Evolutionary conservation across 306 rosid species (phyloP).

Genomic region (Begonia loranthoides): DNA sequence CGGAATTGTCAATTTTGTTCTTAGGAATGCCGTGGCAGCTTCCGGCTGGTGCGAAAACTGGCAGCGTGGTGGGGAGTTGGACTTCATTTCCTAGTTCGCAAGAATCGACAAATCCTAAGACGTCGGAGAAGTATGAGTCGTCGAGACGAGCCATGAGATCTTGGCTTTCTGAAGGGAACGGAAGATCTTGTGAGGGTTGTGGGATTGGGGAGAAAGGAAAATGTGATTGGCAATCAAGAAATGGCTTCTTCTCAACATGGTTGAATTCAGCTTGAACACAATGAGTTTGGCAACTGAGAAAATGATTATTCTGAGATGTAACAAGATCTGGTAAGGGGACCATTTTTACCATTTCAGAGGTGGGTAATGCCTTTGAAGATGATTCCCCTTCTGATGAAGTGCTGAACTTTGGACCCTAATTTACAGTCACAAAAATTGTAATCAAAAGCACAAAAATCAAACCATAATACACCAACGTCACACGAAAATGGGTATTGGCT

Average conservation of each 20-base stretch:
- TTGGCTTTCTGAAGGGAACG: conserved; percentile 34
- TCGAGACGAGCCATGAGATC: conserved; percentile 24
- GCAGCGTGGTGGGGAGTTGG: conserved; percentile 19
- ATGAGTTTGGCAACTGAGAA: conserved; percentile 13
- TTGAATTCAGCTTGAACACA: conserved; percentile 22
- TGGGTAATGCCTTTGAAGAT: conserved; percentile 25
- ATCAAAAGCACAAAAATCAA: neutral
- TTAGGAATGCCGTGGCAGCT: conserved; percentile 17
- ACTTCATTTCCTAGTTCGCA: conserved; percentile 27
- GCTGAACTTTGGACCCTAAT: conserved; percentile 42
- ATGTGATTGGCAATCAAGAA: conserved; percentile 14
- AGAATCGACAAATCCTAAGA: conserved; percentile 23
- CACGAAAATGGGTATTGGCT: neutral
- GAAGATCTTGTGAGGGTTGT: conserved; percentile 24
- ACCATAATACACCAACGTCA: neutral
- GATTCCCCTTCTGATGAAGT: conserved; percentile 56
- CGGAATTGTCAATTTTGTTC: conserved; percentile 1
- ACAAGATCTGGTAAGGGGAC: conserved; percentile 42
- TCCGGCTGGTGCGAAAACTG: conserved; percentile 29
- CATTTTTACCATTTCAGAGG: conserved; percentile 32
- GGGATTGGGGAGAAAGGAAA: conserved; percentile 22
- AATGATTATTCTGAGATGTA: conserved; percentile 10
- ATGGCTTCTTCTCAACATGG: conserved; percentile 17
- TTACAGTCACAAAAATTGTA: too few relatives aligned
- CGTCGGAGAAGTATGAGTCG: conserved; percentile 27